These are phyloP conservation scores for Closterium sp. DNA, from an alignment of 139 green algal species.

Conservation along the genomic window DNA sequence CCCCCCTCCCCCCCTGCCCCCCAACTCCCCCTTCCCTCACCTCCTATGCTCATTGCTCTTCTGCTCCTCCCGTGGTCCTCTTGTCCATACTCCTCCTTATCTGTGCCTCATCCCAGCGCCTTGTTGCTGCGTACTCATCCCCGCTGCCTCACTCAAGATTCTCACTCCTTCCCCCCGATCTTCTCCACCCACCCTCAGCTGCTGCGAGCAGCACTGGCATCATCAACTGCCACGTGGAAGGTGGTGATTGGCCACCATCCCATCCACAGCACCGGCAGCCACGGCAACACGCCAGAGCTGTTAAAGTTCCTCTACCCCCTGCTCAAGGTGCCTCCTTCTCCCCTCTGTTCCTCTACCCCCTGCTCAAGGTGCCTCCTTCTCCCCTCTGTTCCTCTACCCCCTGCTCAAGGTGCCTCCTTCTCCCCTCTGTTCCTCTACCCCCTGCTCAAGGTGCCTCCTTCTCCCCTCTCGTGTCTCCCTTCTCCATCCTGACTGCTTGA, in stretches of 20 bases:
- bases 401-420: neutral
- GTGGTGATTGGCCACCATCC: conserved; percentile 55
- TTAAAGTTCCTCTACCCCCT: conserved; percentile 32
- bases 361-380: neutral
- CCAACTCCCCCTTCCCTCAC: neutral
- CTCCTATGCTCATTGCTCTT: neutral
- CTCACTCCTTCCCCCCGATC: neutral
- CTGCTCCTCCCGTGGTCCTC: no score
- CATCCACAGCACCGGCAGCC: conserved; percentile 43
- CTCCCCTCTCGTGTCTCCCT: no score
- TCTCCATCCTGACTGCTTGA: no score
- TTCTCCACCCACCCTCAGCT: neutral
- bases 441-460: no score
- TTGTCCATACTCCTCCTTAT: neutral
- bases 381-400: neutral
- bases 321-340: conserved; percentile 20
- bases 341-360: neutral
- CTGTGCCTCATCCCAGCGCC: neutral
- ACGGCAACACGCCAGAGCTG: conserved; percentile 48
- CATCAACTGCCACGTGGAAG: conserved; percentile 51
- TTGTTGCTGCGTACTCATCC: neutral
- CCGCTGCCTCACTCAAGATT: neutral
- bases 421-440: no score
- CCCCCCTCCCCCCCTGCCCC: neutral
- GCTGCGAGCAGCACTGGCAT: conserved; percentile 6